Percentiles rank a stretch among this genome's conserved stretches.
phyloP scores from a whole-genome alignment of 2,329 filamentous ascomycete genomes.

The Dendrostoma leiphaemia region DNA sequence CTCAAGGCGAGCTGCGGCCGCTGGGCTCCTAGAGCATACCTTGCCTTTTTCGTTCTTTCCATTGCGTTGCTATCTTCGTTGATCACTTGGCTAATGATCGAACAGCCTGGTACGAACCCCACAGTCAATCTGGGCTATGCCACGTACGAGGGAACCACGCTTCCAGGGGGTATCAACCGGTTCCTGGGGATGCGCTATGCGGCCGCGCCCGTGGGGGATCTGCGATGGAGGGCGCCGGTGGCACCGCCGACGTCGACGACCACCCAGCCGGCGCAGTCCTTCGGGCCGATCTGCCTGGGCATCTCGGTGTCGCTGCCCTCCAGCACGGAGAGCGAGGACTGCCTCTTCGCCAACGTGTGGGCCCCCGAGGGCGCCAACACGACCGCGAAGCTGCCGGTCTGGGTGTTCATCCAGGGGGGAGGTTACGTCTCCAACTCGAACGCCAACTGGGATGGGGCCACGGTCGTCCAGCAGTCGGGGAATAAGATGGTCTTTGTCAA shows the following conservation, averaged over 20 bases:
- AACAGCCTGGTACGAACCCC: conserved; percentile 9
- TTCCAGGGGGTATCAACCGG: conserved; percentile 34
- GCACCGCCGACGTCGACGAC: conserved; percentile 34
- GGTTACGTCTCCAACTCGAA: conserved; percentile 49
- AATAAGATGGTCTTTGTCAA: conserved; percentile 53
- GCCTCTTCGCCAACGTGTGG: conserved; percentile 46
- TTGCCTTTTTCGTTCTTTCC: background rate
- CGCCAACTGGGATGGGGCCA: conserved; percentile 49
- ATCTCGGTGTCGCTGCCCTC: conserved; percentile 31
- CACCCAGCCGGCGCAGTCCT: conserved; percentile 38
- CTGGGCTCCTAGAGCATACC: background rate
- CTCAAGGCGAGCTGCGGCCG: background rate
- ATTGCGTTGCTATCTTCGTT: background rate
- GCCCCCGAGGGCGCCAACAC: conserved; percentile 36
- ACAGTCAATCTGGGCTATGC: conserved; percentile 18
- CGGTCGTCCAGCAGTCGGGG: conserved; percentile 42
- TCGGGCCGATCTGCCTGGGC: conserved; percentile 44
- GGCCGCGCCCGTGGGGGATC: conserved; percentile 45
- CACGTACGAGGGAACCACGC: conserved; percentile 14
- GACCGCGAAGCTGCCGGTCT: conserved; percentile 47
- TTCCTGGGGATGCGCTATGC: conserved; percentile 53
- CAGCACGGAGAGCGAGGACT: conserved; percentile 32
- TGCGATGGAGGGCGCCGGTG: conserved; percentile 50
- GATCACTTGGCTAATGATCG: background rate
- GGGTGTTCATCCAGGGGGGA: conserved; percentile 50